These are phyloP conservation scores for Puccinia triticina DNA, from an alignment of 1,284 basidiomycete species.

Conservation along the genomic window DNA sequence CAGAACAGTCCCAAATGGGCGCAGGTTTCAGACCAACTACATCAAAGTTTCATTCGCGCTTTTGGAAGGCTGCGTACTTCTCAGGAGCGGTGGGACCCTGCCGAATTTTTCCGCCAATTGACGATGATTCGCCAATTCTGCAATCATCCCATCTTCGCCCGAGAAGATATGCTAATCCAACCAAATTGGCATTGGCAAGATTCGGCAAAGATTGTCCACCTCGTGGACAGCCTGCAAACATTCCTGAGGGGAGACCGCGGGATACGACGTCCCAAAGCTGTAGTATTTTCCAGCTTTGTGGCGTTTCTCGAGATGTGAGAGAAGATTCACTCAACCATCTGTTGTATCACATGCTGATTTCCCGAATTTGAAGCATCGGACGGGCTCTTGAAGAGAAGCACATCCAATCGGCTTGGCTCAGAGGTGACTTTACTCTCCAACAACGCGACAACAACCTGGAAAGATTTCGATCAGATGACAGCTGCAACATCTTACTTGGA, in stretches of 20 bases:
- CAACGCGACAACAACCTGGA: neutral
- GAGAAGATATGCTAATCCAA: neutral
- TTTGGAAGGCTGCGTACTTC: neutral
- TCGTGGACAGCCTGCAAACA: too few relatives aligned
- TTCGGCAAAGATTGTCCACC: too few relatives aligned
- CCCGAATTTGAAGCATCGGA: neutral
- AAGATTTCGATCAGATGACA: neutral
- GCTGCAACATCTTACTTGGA: neutral
- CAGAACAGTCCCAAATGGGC: neutral
- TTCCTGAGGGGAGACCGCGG: neutral
- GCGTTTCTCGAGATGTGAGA: conserved; percentile 2
- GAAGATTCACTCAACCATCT: too few relatives aligned
- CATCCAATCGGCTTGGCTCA: neutral
- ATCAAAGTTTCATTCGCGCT: neutral
- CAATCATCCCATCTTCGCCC: too few relatives aligned
- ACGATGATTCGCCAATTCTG: neutral
- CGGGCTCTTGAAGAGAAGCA: neutral
- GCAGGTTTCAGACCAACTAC: too few relatives aligned
- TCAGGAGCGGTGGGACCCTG: neutral
- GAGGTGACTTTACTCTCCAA: neutral
- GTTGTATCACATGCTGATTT: too few relatives aligned
- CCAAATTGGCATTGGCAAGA: too few relatives aligned
- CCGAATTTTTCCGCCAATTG: neutral
- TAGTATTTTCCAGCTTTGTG: conserved; percentile 11
- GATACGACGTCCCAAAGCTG: neutral